A percentile compares a stretch with the other conserved stretches of the same genome.
Conservation (phyloP, 345 rosid genomes). For the Euphorbia peplus region DNA sequence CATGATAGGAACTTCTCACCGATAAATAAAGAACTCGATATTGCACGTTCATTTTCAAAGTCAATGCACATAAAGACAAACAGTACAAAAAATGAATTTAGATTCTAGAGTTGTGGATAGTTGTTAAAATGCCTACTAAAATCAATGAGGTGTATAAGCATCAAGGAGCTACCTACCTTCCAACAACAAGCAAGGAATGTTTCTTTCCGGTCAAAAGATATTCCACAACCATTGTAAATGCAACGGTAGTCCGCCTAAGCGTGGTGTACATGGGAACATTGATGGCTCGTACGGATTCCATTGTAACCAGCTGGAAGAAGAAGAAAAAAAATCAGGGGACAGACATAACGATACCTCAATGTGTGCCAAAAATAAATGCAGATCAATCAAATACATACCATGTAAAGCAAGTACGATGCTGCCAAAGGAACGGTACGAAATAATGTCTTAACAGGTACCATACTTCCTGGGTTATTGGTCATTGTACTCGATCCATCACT, state of each 20-base stretch:
- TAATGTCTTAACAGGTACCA: constrained; percentile 21
- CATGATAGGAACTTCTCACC: too few species aligned
- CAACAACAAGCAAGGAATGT: constrained; percentile 25
- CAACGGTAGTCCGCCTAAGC: constrained; percentile 29
- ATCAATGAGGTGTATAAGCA: not conserved
- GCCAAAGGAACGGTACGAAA: constrained; percentile 25
- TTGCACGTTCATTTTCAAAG: not conserved
- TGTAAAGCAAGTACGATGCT: constrained; percentile 24
- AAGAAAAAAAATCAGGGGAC: not conserved
- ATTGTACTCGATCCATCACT: constrained; percentile 9
- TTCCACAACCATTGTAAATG: constrained; percentile 32
- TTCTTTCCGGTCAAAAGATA: constrained; percentile 24
- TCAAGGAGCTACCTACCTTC: constrained; percentile 22
- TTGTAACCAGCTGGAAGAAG: constrained; percentile 24
- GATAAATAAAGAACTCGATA: too few species aligned
- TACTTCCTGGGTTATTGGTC: constrained; percentile 11
- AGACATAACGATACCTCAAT: not conserved
- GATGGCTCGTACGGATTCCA: constrained; percentile 31
- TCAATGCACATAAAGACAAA: not conserved
- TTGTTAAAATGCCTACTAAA: not conserved
- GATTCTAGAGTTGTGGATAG: not conserved
- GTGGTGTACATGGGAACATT: constrained; percentile 33
- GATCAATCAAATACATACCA: constrained; percentile 10
- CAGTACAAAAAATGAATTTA: too few species aligned
- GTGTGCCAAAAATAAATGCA: not conserved